Evolutionary conservation across 176 grass and related monocot species (phyloP).

Genomic region (Rhynchospora pubera): DNA sequence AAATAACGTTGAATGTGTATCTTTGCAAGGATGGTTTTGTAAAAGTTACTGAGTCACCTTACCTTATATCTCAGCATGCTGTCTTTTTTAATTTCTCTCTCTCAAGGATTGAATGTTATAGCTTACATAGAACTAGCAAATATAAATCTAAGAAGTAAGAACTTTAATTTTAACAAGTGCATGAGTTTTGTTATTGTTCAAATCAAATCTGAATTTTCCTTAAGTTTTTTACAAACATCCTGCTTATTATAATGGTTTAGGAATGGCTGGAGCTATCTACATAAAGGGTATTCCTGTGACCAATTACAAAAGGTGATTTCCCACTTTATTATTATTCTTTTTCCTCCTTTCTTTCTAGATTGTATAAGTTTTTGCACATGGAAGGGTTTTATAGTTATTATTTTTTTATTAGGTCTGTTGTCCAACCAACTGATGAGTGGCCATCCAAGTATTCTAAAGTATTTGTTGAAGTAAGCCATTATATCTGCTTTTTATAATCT

Average conservation of each 20-base stretch:
- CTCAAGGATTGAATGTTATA: no score
- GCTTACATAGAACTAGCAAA: neutral
- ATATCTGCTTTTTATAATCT: neutral
- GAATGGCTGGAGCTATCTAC: conserved; percentile 74
- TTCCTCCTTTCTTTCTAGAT: neutral
- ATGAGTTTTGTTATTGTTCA: neutral
- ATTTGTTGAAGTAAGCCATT: conserved; percentile 51
- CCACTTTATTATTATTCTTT: neutral
- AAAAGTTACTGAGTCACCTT: neutral
- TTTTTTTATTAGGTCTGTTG: conserved; percentile 45
- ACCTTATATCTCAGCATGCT: no score
- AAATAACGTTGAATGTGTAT: neutral
- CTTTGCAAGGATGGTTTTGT: neutral
- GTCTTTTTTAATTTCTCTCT: no score
- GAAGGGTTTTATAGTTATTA: neutral
- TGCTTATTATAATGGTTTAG: conserved; percentile 25
- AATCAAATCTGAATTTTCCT: neutral
- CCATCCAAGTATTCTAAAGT: conserved; percentile 95
- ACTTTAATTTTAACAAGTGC: neutral
- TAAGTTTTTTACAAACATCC: neutral
- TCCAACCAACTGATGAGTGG: conserved; percentile 65
- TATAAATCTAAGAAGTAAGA: neutral
- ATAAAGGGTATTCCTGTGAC: conserved; percentile 83
- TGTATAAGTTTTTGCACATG: neutral
- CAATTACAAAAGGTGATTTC: conserved; percentile 57